These are phyloP conservation scores for Thermothelomyces thermophilus DNA, from an alignment of 2,329 filamentous ascomycete genomes.

Conservation along the genomic window DNA sequence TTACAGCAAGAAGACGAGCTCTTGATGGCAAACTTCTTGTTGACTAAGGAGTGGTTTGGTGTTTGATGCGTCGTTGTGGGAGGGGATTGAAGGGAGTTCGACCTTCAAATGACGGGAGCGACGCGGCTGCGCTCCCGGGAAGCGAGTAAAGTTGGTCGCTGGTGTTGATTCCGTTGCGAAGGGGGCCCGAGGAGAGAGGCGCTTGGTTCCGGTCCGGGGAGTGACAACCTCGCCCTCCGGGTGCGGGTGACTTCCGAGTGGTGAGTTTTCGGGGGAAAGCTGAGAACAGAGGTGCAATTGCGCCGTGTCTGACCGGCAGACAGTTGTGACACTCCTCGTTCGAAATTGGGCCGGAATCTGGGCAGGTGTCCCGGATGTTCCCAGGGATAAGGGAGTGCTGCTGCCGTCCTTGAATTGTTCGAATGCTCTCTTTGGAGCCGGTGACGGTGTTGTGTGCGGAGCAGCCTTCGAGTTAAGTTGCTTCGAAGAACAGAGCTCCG, in stretches of 20 bases:
- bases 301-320: neutral
- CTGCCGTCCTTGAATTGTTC: neutral
- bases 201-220: neutral
- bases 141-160: neutral
- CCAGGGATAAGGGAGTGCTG: neutral
- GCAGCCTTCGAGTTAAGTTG: neutral
- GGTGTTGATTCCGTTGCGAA: no score
- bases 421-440: neutral
- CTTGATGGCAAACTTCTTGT: neutral
- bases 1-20: neutral
- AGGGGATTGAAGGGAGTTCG: neutral
- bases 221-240: neutral
- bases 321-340: neutral
- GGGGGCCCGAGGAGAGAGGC: no score
- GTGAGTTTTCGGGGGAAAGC: neutral
- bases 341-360: neutral
- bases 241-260: neutral
- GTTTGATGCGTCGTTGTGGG: neutral
- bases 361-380: neutral
- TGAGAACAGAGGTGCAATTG: no score
- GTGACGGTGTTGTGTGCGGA: neutral
- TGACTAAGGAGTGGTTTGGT: neutral
- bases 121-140: no score
- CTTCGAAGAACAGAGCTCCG: neutral
- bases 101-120: neutral